A percentile compares a stretch with the other conserved stretches of the same genome.
Evolutionary conservation across 148 eudicot species (phyloP).

Genomic region (Pouteria glomerata): DNA sequence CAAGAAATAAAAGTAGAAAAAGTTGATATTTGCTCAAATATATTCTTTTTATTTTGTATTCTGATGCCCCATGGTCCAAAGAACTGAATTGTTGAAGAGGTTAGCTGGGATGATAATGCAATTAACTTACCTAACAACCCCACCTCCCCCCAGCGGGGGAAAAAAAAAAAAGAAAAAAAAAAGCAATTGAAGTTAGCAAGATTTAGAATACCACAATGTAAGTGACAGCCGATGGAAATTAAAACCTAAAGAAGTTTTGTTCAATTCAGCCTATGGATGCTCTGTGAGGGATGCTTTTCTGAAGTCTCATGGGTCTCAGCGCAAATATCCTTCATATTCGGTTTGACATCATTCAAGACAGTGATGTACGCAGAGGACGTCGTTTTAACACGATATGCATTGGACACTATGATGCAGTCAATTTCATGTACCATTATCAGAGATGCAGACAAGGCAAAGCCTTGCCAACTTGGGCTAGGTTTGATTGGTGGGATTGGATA

Average conservation of each 20-base stretch:
- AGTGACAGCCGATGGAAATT: background rate
- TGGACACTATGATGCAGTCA: background rate
- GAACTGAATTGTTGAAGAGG: background rate
- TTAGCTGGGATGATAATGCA: background rate
- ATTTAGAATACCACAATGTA: background rate
- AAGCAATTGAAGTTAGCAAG: too few species aligned
- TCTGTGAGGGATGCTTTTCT: too few species aligned
- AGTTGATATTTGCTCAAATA: too few species aligned
- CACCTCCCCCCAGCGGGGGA: background rate
- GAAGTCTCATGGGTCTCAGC: background rate
- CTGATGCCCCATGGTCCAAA: background rate
- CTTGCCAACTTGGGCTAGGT: too few species aligned
- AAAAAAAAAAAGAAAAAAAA: too few species aligned
- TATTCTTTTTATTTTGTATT: background rate
- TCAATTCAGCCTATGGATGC: background rate
- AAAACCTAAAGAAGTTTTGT: background rate
- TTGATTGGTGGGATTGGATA: too few species aligned
- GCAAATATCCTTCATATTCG: background rate
- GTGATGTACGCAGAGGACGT: too few species aligned
- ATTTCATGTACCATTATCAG: background rate
- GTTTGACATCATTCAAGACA: too few species aligned
- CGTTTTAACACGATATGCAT: too few species aligned
- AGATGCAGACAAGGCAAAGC: background rate
- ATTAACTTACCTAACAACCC: background rate
- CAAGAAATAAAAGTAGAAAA: slow-evolving; percentile 5